Evolutionary conservation across 2,329 filamentous ascomycete species (phyloP), one percentile per base, ranked within the genome.

Genomic region (Periconia sp.): DNA sequence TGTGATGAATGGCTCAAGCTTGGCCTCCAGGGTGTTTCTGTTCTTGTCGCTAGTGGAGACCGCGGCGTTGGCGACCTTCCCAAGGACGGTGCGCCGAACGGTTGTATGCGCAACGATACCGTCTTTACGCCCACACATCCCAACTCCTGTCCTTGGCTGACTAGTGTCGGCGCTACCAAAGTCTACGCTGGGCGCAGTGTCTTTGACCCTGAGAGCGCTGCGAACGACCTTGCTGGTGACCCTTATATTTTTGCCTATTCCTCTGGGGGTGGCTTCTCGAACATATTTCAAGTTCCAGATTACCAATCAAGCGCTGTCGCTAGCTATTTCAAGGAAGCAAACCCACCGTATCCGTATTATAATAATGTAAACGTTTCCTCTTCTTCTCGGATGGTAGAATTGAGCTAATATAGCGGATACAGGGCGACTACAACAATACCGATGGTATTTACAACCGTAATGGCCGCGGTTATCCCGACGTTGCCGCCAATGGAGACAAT

Each of bases 401-500:
- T 37, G 8, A 29, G 9, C 2, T 11, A 38, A 15, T 2, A 26
- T n/a, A n/a, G n/a, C n/a, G n/a, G n/a, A 8, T 34, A 4, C 12
- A 38, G 36, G 59, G 63, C 63, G 40, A 64, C 61, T 78, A 57
- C 65, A 66, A 47, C 54, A 71, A 74, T 59, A 56, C 66, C 52
- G 36, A 37, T 12, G 31, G 31, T 5, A 3, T 38, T 15, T 38
- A 38, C 17, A 38, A 38, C 24, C 36, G 36, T 10, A 42, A 41
- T 12, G 83, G 82, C 0, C 74, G 83, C 44, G 83, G 69, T 0
- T 78, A 80, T 43, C 82, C 83, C 0, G 83, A 86, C 48, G 73
- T 87, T 16, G 78, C 82, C 2, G 78, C 78, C 6, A 78, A 80
- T 44, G 85, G 83, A 22, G 59, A 50, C 63, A 48, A 62, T 36